Evolutionary conservation across 805 yeast genomes (phyloP).

Genomic region (Saturnispora quitensis): DNA sequence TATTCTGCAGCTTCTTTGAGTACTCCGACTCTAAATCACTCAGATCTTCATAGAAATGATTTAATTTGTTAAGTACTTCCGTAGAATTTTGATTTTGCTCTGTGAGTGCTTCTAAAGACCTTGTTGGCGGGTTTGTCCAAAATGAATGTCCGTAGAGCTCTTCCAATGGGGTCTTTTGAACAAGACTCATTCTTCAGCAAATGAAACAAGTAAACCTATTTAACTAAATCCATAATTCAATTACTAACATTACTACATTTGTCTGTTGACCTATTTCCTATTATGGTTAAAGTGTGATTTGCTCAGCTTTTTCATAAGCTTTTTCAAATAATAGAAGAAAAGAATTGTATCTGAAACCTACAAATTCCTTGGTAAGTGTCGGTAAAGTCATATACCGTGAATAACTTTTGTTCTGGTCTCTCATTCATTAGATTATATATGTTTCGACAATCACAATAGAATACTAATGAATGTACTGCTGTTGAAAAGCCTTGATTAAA

Average conservation of each 20-base stretch:
- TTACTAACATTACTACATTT: background rate
- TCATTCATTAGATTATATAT: too few relatives aligned
- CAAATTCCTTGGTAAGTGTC: too few relatives aligned
- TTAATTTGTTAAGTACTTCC: slow-evolving; percentile 45
- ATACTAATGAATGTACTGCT: too few relatives aligned
- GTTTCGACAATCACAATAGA: too few relatives aligned
- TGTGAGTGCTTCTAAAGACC: slow-evolving; percentile 32
- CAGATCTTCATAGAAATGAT: slow-evolving; percentile 43
- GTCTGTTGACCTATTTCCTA: background rate
- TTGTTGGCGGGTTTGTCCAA: slow-evolving; percentile 6
- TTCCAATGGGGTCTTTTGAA: background rate
- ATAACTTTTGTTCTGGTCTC: too few relatives aligned
- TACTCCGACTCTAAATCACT: slow-evolving; percentile 67
- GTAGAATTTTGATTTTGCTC: slow-evolving; percentile 51
- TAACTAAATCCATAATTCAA: background rate
- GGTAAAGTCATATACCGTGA: too few relatives aligned
- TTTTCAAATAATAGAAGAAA: background rate
- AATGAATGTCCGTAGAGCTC: slow-evolving; percentile 1
- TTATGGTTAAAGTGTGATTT: background rate
- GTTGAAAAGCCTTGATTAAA: too few relatives aligned
- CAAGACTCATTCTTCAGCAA: background rate
- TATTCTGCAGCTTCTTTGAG: slow-evolving; percentile 40
- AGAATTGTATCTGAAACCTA: too few relatives aligned
- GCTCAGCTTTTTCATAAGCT: background rate
- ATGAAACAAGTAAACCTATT: background rate